Base-by-base conservation (phyloP, 768 basidiomycete genomes). In the Suillus ampliporus region DNA sequence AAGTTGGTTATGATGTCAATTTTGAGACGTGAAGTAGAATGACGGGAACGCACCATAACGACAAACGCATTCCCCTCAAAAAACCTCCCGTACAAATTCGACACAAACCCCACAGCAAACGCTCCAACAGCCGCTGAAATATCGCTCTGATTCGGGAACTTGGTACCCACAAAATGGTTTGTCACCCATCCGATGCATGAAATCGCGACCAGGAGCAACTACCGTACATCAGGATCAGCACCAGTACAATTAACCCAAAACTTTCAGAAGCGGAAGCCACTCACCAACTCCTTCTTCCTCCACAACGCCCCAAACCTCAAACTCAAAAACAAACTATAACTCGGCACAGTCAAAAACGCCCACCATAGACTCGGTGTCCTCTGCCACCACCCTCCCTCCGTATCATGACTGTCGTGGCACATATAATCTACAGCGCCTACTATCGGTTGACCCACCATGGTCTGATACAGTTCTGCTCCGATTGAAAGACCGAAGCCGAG, bases 401-500 rank as follows among this genome's bases (percentile, higher is more conserved):
- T 72, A 61, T 83, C 71, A 64, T 94, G 91, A 13, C 85, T 84
- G 78, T 48, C 0, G 77, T 44, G 31, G 72, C 93, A 95, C 1
- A 74, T 71, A 68, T 89, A 87, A 69, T 94, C 90, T 53, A 81
- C 82, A 14, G 82, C 77, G 9, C 83, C 86, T 13, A 79, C 64
- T 10, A 90, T 76, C 9, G 72, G 56, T 3, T 72, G 73, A 4
- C 80, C 77, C 0, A 87, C 83, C 40, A 92, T 82, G 59, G 80
- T 83, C 56, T 83, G 76, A 69, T 86, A 95, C 4, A 90, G 71
- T 64, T 90, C 82, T 0, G 86, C 88, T 4, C 94, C 92, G 51
- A 95, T 91, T 0, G 91, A 86, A 11, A 94, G 85, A 5, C 94
- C 94, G 71, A 95, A 92, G 0, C 90, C 89, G 9, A 90, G 79